Evolutionary conservation across 352 stramenopile species (phyloP).

Genomic region (Phytophthora syringae): DNA sequence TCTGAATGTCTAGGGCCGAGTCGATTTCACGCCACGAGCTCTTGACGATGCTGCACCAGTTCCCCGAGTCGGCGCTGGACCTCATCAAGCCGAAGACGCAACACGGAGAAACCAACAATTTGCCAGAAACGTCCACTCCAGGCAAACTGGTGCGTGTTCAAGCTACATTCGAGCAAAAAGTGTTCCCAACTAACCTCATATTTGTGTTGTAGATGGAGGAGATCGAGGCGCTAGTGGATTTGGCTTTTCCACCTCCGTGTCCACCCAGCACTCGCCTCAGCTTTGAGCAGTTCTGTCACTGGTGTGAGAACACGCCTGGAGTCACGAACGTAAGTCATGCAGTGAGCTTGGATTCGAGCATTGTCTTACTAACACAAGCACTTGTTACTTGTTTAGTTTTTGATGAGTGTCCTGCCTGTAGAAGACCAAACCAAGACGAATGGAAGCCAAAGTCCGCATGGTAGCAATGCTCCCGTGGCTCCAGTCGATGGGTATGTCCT

Average conservation of each 20-base stretch:
- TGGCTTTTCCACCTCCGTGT: conserved; percentile 61
- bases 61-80: conserved; percentile 75
- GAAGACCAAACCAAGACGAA: conserved; percentile 48
- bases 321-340: conserved; percentile 68
- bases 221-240: conserved; percentile 86
- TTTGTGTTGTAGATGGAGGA: conserved; percentile 54
- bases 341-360: no score
- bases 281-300: conserved; percentile 89
- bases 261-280: conserved; percentile 66
- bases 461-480: conserved; percentile 27
- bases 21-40: conserved; percentile 90
- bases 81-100: conserved; percentile 50
- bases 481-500: conserved; percentile 42
- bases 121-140: conserved; percentile 15
- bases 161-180: background rate
- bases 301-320: conserved; percentile 82
- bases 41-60: conserved; percentile 87
- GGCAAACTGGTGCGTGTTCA: conserved; percentile 32
- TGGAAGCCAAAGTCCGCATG: conserved; percentile 9
- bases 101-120: conserved; percentile 18
- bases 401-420: conserved; percentile 80
- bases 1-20: conserved; percentile 46
- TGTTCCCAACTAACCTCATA: background rate
- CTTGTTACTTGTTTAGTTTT: conserved; percentile 46
- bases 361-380: background rate